Conservation (phyloP, 768 basidiomycete genomes). For the Sarcomyxa edulis region DNA sequence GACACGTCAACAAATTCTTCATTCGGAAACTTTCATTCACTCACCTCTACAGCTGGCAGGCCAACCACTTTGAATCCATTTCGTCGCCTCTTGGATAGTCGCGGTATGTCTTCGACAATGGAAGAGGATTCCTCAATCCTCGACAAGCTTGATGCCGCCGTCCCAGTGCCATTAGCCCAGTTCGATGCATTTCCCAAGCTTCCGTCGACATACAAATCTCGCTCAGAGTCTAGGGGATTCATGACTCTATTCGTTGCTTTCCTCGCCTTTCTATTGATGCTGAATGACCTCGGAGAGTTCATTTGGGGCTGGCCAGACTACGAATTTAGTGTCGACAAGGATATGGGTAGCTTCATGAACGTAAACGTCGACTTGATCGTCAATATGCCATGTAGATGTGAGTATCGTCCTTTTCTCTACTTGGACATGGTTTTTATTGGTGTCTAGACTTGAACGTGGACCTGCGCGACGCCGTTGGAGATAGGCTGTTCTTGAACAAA, state of each 20-base stretch:
- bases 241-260: conserved; percentile 68
- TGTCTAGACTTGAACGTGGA: conserved; percentile 77
- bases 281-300: conserved; percentile 88
- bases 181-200: conserved; percentile 90
- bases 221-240: conserved; percentile 76
- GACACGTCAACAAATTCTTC: too few relatives aligned
- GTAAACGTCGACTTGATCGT: conserved; percentile 92
- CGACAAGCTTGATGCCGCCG: conserved; percentile 57
- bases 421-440: neutral
- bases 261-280: conserved; percentile 65
- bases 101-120: too few relatives aligned
- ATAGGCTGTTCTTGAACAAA: conserved; percentile 76
- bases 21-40: too few relatives aligned
- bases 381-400: conserved; percentile 90
- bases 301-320: conserved; percentile 92
- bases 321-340: conserved; percentile 80
- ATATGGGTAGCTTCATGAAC: conserved; percentile 54
- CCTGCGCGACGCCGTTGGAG: conserved; percentile 89
- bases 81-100: too few relatives aligned
- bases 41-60: too few relatives aligned
- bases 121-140: conserved; percentile 38
- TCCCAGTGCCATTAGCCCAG: conserved; percentile 59
- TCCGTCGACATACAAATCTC: conserved; percentile 73
- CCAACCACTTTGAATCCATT: too few relatives aligned
- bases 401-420: conserved; percentile 25